phyloP scores from a whole-genome alignment of 2,329 filamentous ascomycete species.

The Fusarium agapanthi region DNA sequence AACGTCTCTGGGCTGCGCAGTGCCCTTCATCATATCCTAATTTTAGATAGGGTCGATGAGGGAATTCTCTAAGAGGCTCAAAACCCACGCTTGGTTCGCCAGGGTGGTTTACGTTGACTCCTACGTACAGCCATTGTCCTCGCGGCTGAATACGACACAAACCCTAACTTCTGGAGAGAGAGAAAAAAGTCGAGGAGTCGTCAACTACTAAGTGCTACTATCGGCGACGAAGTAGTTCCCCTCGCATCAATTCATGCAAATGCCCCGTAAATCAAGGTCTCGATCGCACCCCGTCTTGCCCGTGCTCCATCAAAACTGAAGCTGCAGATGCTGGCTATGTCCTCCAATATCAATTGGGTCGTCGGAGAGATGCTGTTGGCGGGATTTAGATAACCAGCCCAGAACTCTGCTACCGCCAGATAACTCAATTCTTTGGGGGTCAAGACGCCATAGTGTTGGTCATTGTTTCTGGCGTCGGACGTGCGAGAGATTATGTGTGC shows the following conservation, averaged over 20 bases:
- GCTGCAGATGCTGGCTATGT: neutral
- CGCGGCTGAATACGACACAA: constrained; percentile 5
- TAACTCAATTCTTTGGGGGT: constrained; percentile 33
- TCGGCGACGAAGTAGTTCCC: constrained; percentile 3
- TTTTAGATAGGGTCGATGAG: constrained; percentile 5
- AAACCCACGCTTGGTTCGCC: constrained; percentile 10
- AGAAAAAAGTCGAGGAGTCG: neutral
- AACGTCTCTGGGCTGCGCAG: neutral
- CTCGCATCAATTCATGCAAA: constrained; percentile 6
- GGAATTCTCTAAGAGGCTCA: constrained; percentile 9
- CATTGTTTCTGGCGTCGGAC: constrained; percentile 18
- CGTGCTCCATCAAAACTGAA: neutral
- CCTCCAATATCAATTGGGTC: constrained; percentile 19
- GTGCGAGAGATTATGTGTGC: neutral
- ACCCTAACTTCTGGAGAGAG: constrained; percentile 26
- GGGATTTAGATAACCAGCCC: constrained; percentile 3
- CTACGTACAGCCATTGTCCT: neutral
- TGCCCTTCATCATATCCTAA: neutral
- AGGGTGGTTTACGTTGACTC: neutral
- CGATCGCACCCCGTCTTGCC: constrained; percentile 9
- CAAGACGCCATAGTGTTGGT: constrained; percentile 2
- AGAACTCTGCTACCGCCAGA: constrained; percentile 29
- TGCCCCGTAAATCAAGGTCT: constrained; percentile 18
- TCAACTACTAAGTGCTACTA: constrained; percentile 9
- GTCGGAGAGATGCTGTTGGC: constrained; percentile 16